Base-by-base conservation (phyloP, 1,284 basidiomycete species). In the Apiotrichum siamense region DNA sequence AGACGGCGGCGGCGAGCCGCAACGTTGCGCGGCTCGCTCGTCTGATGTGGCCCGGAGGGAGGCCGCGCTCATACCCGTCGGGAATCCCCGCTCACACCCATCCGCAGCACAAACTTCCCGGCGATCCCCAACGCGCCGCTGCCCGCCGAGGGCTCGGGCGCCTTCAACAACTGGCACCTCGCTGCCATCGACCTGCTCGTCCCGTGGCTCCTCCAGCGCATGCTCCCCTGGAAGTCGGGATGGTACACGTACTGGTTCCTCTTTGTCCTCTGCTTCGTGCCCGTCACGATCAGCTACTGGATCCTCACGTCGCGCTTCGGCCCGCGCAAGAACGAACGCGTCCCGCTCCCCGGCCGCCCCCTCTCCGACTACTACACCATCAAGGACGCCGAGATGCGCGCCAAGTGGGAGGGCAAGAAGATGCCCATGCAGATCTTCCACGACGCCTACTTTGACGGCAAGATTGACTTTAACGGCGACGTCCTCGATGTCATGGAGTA, bases 351-450 rank as follows among this genome's bases (percentile, higher is more conserved):
- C 13, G 85, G 86, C 57, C 86, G 85, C 72, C 81, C 86, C 61
- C 82, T 96, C 58, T 85, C 87, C 65, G 81, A 87, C 64, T 99
- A 98, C 74, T 86, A 98, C 69, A 86, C 84, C 49, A 86, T 97
- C 77, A 85, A 89, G 62, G 91, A 97, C 77, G 73, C 77, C 1
- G 84, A 83, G 57, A 79, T 98, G 66, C 86, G 83, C 76, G 78
- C 79, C 25, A 80, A 84, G 63, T 97, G 92, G 78, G 76, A 83
- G 45, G 72, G 63, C 72, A 84, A 86, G 72, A 97, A 97, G 77
- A 97, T 98, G 59, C 93, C 93, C 44, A 96, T 97, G 85, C 92
- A 98, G 77, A 77, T 88, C 60, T 96, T 97, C 80, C 87, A 98
- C 73, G 96, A 98, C 77, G 88, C 90, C 58, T 98, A 88, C 78